These are phyloP conservation scores for Dimocarpus longan DNA, from an alignment of 345 rosid species.

Conservation along the genomic window DNA sequence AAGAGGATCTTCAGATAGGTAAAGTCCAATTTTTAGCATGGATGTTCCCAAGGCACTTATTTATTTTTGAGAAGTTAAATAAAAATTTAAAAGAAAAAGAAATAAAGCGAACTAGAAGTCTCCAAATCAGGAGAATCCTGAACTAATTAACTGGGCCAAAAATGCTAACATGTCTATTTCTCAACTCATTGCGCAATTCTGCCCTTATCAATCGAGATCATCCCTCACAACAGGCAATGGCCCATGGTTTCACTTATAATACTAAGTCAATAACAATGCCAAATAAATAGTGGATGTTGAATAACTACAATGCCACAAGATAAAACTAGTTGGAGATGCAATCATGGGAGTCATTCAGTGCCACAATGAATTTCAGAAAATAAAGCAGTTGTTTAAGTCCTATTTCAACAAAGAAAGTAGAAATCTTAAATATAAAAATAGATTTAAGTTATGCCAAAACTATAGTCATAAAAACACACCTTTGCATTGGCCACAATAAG, in stretches of 20 bases:
- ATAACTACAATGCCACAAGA: background rate
- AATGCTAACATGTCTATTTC: background rate
- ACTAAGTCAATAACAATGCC: background rate
- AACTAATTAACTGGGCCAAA: background rate
- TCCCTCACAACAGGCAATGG: background rate
- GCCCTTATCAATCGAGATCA: background rate
- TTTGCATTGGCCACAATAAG: conserved; percentile 92
- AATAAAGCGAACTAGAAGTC: background rate
- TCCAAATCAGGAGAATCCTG: background rate
- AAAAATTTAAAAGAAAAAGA: too few species aligned
- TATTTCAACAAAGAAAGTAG: background rate
- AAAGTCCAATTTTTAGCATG: background rate
- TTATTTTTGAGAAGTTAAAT: background rate
- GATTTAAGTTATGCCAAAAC: background rate
- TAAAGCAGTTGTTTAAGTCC: background rate
- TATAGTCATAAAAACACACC: conserved; percentile 42
- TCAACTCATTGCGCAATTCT: background rate
- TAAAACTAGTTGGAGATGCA: background rate
- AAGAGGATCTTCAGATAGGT: background rate
- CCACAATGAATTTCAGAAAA: background rate
- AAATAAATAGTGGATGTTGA: background rate
- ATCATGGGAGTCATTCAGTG: background rate
- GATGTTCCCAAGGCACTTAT: background rate
- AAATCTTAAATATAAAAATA: background rate
- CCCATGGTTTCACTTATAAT: background rate